Base-by-base conservation (phyloP, 331 rosid species). In the Spiraea crenata region DNA sequence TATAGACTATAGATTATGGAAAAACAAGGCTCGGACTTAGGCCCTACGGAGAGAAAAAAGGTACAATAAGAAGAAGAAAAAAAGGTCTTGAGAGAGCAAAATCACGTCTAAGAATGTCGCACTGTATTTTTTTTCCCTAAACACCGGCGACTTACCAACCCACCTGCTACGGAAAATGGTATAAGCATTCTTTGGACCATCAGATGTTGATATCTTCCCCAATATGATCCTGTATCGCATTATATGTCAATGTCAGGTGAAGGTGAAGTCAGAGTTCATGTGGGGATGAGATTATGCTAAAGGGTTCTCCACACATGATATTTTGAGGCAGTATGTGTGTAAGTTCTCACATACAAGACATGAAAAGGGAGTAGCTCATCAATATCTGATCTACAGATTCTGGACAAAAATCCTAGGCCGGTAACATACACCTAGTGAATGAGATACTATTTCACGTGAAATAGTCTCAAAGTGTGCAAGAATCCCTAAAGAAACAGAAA, bases 131-230 rank as follows among this genome's bases (percentile, higher is more conserved):
- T 25, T 72, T 65, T 74, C 71, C 78, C 79, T 65, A 75, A 57
- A 83, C 81, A 80, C 63, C 54, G 55, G 79, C 67, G 80, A 85
- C 89, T 87, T 89, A 84, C 96, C 89, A 81, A 93, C 97, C 95
- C 90, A 93, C 97, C 99, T 93, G 90, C 88, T 88, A 85, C 80
- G 86, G 74, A 91, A 80, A 79, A 84, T 65, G 73, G 96, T 93
- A 86, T 84, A 93, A 74, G 97, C 96, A 75, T 79, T 89, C 79
- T 83, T 86, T 77, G 92, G 81, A 82, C 99, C 99, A 76, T 93
- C 97, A 72, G 90, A 77, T 76, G 99, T 86, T 42, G 85, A 81
- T 78, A 93, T 87, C 92, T 84, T 93, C 90, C 97, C 99, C 90
- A 93, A 85, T 81, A 72, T 52, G 82, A 93, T 72, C 99, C 99